Evolutionary conservation across 495 filamentous ascomycete genomes (phyloP).

Genomic region (Xylaria sp.): DNA sequence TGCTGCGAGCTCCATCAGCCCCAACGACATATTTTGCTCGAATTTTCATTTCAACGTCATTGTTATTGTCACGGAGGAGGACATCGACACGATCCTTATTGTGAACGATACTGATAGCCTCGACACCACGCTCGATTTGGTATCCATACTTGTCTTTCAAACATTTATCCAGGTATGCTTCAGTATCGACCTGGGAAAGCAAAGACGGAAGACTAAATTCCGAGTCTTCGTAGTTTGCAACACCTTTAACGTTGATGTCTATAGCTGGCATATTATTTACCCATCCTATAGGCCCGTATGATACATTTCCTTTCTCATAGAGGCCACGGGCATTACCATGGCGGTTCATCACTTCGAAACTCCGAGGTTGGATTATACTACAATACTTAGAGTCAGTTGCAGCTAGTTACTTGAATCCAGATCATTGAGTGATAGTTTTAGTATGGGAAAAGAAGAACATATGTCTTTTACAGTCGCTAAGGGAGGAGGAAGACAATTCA

Average conservation of each 20-base stretch:
- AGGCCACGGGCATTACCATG: conserved; percentile 37
- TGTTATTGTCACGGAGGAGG: conserved; percentile 31
- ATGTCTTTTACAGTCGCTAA: not conserved
- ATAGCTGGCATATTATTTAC: conserved; percentile 36
- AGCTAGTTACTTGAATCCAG: not conserved
- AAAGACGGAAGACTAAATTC: conserved; percentile 47
- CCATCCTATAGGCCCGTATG: conserved; percentile 33
- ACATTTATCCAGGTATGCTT: conserved; percentile 47
- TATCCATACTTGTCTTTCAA: conserved; percentile 40
- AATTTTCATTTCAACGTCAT: conserved; percentile 34
- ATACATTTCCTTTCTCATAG: conserved; percentile 31
- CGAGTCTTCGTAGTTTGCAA: conserved; percentile 41
- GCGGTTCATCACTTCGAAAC: conserved; percentile 43
- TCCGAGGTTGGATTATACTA: conserved; percentile 41
- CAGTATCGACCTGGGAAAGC: conserved; percentile 52
- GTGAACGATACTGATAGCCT: conserved; percentile 44
- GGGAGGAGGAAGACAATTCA: not conserved
- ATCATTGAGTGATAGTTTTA: no score
- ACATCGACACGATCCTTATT: conserved; percentile 45
- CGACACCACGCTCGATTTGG: conserved; percentile 46
- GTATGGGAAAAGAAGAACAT: not conserved
- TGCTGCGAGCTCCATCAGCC: conserved; percentile 54
- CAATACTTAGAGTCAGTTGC: not conserved
- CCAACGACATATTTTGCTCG: conserved; percentile 53
- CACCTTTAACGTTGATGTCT: conserved; percentile 41